Conservation (phyloP, 1,284 basidiomycete genomes). For the Cutaneotrichosporon cavernicola region DNA sequence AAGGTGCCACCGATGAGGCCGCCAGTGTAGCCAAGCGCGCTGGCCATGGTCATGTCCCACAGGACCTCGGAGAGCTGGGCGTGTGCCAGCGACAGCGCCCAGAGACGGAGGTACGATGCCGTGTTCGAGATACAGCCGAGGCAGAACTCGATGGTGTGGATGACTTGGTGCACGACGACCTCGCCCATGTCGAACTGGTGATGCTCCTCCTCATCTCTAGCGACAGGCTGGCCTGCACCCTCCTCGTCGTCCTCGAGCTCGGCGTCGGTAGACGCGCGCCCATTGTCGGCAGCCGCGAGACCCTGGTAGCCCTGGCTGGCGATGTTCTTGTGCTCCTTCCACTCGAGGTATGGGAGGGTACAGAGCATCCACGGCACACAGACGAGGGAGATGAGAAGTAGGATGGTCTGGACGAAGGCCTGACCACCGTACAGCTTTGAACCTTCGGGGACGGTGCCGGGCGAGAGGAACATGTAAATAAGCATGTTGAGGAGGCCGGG, state of each 20-base stretch:
- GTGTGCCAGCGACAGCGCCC: slow-evolving; percentile 97
- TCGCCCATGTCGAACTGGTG: slow-evolving; percentile 76
- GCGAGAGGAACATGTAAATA: slow-evolving; percentile 88
- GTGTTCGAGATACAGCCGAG: slow-evolving; percentile 99
- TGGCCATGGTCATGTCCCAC: slow-evolving; percentile 79
- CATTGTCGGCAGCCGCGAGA: slow-evolving; percentile 57
- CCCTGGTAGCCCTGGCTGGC: slow-evolving; percentile 77
- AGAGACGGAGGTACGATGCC: slow-evolving; percentile 96
- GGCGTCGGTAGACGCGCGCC: slow-evolving; percentile 31
- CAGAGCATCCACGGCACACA: slow-evolving; percentile 96
- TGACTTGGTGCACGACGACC: slow-evolving; percentile 92
- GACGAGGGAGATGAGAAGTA: slow-evolving; percentile 76
- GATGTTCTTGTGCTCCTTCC: slow-evolving; percentile 84
- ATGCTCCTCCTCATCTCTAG: slow-evolving; percentile 60
- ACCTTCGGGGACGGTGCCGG: slow-evolving; percentile 70
- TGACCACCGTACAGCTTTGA: slow-evolving; percentile 84
- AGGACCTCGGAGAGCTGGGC: slow-evolving; percentile 95
- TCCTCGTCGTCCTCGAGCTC: slow-evolving; percentile 78
- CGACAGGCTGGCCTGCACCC: slow-evolving; percentile 71
- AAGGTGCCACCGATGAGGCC: slow-evolving; percentile 58
- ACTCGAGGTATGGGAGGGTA: slow-evolving; percentile 89
- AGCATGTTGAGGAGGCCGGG: slow-evolving; percentile 94
- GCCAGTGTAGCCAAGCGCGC: slow-evolving; percentile 57
- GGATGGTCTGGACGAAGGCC: slow-evolving; percentile 74
- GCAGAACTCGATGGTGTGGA: slow-evolving; percentile 99